Percentiles rank a stretch among this genome's conserved stretches.
phyloP scores from a whole-genome alignment of 805 yeast species.

The Cyberlindnera meyerae region DNA sequence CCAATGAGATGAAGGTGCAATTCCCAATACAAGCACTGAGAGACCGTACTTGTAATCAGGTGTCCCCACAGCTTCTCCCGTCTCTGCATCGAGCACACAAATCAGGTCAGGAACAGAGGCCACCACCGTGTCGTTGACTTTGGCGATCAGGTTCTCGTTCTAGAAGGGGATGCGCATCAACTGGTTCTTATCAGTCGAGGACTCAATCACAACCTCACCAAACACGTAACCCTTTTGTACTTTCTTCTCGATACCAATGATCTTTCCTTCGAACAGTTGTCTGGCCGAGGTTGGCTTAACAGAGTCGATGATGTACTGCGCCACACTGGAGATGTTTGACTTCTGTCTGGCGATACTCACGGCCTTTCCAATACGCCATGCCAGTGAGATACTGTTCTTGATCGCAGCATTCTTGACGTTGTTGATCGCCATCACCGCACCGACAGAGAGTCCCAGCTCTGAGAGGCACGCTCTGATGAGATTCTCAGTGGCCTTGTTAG shows the following conservation, averaged over 20 bases:
- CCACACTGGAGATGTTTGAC: constrained; percentile 32
- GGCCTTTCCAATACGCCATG: constrained; percentile 47
- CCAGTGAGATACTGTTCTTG: constrained; percentile 33
- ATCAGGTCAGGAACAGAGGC: constrained; percentile 45
- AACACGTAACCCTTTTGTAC: constrained; percentile 40
- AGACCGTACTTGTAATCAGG: constrained; percentile 45
- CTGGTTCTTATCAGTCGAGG: constrained; percentile 9
- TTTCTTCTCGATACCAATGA: constrained; percentile 37
- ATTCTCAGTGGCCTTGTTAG: constrained; percentile 32
- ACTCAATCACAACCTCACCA: constrained; percentile 39
- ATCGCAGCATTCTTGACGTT: constrained; percentile 29
- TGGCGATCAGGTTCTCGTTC: constrained; percentile 41
- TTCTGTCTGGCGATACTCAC: constrained; percentile 34
- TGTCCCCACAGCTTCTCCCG: constrained; percentile 46
- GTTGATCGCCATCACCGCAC: constrained; percentile 32
- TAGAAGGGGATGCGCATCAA: constrained; percentile 41
- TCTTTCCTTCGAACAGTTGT: constrained; percentile 37
- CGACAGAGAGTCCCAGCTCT: constrained; percentile 40
- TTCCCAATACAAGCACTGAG: constrained; percentile 35
- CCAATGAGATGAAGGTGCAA: constrained; percentile 32
- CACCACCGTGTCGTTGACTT: constrained; percentile 27
- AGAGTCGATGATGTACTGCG: constrained; percentile 33
- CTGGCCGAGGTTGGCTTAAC: constrained; percentile 30
- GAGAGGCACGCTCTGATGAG: constrained; percentile 37
- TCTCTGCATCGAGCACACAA: constrained; percentile 37